A percentile compares a stretch with the other conserved stretches of the same genome.
phyloP scores from a whole-genome alignment of 768 basidiomycete species.

The Wakefieldia striispora region DNA sequence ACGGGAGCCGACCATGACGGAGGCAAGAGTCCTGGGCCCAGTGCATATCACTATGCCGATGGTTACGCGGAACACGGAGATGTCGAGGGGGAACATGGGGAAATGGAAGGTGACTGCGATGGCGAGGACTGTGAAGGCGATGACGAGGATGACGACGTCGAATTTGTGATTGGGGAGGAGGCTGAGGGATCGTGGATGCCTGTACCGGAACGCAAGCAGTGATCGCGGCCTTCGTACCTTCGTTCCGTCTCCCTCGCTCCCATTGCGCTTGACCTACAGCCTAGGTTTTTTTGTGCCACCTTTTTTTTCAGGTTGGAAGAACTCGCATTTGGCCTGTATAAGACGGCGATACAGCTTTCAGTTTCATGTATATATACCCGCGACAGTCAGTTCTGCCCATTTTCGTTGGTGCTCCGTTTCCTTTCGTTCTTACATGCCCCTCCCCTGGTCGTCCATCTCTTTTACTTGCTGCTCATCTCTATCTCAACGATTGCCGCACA shows the following conservation, averaged over 20 bases:
- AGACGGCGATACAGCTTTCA: conserved; percentile 2
- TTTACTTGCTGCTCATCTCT: conserved; percentile 6
- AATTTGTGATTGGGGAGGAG: conserved; percentile 61
- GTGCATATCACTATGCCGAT: neutral
- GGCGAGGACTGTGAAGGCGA: conserved; percentile 39
- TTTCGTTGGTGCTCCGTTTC: neutral
- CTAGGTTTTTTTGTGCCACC: neutral
- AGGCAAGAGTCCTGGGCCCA: neutral
- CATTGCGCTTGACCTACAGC: conserved; percentile 3
- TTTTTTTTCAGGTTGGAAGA: conserved; percentile 15
- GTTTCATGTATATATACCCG: conserved; percentile 21
- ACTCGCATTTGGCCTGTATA: conserved; percentile 11
- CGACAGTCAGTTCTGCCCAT: neutral
- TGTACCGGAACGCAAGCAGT: conserved; percentile 30
- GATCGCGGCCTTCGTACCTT: neutral
- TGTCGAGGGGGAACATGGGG: conserved; percentile 21
- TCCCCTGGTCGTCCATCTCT: neutral
- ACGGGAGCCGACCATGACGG: neutral
- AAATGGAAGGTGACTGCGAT: conserved; percentile 28
- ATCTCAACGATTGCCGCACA: conserved; percentile 7
- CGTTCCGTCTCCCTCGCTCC: neutral
- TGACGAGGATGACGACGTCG: conserved; percentile 75
- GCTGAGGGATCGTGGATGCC: conserved; percentile 38
- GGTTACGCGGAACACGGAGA: conserved; percentile 6
- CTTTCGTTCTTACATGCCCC: neutral